Evolutionary conservation across 2,329 filamentous ascomycete genomes (phyloP).

Genomic region (Graphilbum sp.): DNA sequence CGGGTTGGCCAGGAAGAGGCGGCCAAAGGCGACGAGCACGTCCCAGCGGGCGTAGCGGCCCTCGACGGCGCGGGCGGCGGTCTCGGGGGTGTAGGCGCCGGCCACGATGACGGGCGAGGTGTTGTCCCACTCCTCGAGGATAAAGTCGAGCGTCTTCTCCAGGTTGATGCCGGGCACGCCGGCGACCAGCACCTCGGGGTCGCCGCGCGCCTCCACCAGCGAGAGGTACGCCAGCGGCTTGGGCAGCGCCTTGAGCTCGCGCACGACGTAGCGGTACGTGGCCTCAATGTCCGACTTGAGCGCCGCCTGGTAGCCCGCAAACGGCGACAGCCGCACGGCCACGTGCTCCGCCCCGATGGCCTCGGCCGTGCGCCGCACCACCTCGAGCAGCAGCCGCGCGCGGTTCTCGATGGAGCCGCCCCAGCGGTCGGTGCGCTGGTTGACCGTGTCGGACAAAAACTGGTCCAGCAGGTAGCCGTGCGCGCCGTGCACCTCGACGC

Average conservation of each 20-base stretch:
- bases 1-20: constrained; percentile 26
- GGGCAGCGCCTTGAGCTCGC: constrained; percentile 15
- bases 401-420: constrained; percentile 60
- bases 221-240: constrained; percentile 32
- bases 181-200: constrained; percentile 21
- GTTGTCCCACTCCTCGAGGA: constrained; percentile 14
- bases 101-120: constrained; percentile 16
- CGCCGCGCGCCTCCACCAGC: constrained; percentile 29
- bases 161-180: constrained; percentile 18
- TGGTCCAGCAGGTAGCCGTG: constrained; percentile 62
- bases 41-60: constrained; percentile 12
- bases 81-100: constrained; percentile 12
- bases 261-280: constrained; percentile 1
- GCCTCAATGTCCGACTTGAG: constrained; percentile 20
- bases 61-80: constrained; percentile 14
- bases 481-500: constrained; percentile 58
- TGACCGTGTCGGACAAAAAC: constrained; percentile 53
- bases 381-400: constrained; percentile 48
- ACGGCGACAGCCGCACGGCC: constrained; percentile 38
- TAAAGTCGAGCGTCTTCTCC: constrained; percentile 14
- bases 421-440: constrained; percentile 51
- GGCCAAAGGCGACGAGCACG: constrained; percentile 21
- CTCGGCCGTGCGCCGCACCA: constrained; percentile 38
- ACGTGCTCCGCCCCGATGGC: constrained; percentile 33
- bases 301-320: constrained; percentile 38